These are phyloP conservation scores for Aspergillus japonicus DNA, from an alignment of 2,329 filamentous ascomycete species.

Conservation along the genomic window DNA sequence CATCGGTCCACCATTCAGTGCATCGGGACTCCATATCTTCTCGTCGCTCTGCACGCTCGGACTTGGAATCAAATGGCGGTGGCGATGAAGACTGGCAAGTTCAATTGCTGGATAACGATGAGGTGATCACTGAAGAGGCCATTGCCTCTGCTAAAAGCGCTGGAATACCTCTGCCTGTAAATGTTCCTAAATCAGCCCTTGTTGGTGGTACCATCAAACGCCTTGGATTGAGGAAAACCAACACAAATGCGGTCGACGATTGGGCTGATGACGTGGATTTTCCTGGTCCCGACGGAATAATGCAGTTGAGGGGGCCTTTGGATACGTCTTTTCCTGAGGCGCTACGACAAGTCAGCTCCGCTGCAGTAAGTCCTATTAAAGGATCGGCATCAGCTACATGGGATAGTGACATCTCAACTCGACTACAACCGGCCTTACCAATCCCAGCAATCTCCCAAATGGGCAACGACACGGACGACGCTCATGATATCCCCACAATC, in stretches of 20 bases:
- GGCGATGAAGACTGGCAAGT: slow-evolving; percentile 89
- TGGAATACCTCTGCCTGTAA: slow-evolving; percentile 85
- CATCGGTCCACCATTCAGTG: slow-evolving; percentile 42
- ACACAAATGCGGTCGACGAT: slow-evolving; percentile 72
- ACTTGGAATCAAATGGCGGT: slow-evolving; percentile 68
- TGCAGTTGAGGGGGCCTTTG: slow-evolving; percentile 66
- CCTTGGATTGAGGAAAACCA: slow-evolving; percentile 71
- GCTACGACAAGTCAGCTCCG: slow-evolving; percentile 63
- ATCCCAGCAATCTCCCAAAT: slow-evolving; percentile 65
- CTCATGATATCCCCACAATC: slow-evolving; percentile 66
- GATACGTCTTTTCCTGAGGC: slow-evolving; percentile 64
- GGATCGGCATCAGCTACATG: slow-evolving; percentile 27
- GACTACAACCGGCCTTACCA: slow-evolving; percentile 54
- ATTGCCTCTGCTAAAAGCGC: slow-evolving; percentile 84
- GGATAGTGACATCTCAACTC: slow-evolving; percentile 45
- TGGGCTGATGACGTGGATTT: slow-evolving; percentile 78
- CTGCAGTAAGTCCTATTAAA: slow-evolving; percentile 41
- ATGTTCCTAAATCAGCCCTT: slow-evolving; percentile 83
- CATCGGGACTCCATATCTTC: slow-evolving; percentile 78
- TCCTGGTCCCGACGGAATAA: slow-evolving; percentile 54
- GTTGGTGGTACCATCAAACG: slow-evolving; percentile 92
- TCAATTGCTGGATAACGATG: slow-evolving; percentile 79
- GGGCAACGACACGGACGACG: slow-evolving; percentile 59
- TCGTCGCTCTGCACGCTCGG: slow-evolving; percentile 76
- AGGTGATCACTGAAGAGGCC: slow-evolving; percentile 77